Conservation (phyloP, 148 eudicot species). For the Drosera capensis region DNA sequence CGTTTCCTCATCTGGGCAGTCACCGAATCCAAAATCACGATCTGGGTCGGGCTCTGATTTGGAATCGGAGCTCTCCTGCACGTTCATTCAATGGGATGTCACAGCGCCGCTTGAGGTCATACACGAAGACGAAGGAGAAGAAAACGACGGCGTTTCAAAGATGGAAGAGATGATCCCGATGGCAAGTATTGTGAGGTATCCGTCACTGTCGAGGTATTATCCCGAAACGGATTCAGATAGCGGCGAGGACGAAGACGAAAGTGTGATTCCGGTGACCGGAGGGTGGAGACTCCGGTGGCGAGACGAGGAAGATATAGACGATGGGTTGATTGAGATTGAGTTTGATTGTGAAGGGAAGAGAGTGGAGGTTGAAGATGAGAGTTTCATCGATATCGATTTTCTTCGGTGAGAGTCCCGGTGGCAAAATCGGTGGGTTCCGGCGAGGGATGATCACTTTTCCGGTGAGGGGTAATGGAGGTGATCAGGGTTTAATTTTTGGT, state of each 20-base stretch:
- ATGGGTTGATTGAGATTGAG: constrained; percentile 60
- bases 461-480: too few relatives aligned
- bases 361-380: constrained; percentile 40
- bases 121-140: constrained; percentile 44
- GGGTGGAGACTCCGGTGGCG: constrained; percentile 29
- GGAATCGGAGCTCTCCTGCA: constrained; percentile 1
- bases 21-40: neutral
- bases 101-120: constrained; percentile 70
- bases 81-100: constrained; percentile 42
- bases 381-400: constrained; percentile 66
- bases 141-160: constrained; percentile 8
- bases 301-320: constrained; percentile 27
- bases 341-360: constrained; percentile 20
- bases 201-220: constrained; percentile 40
- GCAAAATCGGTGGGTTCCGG: neutral
- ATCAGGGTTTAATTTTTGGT: too few relatives aligned
- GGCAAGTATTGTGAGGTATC: constrained; percentile 19
- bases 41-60: neutral
- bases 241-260: constrained; percentile 32
- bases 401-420: neutral
- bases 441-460: neutral
- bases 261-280: constrained; percentile 15
- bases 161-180: neutral
- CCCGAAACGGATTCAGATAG: constrained; percentile 42
- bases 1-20: too few relatives aligned